A percentile compares a stretch with the other conserved stretches of the same genome.
phyloP scores from a whole-genome alignment of 2,329 filamentous ascomycete genomes.

The Nothopassalora personata region DNA sequence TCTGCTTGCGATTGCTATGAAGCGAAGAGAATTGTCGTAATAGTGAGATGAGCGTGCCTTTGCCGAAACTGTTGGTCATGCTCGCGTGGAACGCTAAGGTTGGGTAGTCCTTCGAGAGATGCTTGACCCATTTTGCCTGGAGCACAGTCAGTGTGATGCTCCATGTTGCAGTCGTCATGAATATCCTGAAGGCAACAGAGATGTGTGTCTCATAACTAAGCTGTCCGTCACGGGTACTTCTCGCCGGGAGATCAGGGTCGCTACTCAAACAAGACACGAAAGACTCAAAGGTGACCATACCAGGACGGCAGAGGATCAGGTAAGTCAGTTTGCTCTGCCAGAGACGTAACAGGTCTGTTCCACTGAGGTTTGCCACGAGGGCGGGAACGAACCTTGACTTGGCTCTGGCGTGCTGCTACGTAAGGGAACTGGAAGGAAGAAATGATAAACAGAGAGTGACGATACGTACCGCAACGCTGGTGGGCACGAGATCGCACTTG shows the following conservation, averaged over 20 bases:
- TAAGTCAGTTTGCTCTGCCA: slow-evolving; percentile 83
- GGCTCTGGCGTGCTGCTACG: slow-evolving; percentile 56
- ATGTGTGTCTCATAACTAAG: slow-evolving; percentile 99
- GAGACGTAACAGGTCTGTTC: slow-evolving; percentile 96
- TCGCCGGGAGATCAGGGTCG: slow-evolving; percentile 56
- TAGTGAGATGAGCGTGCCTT: slow-evolving; percentile 86
- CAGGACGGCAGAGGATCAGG: slow-evolving; percentile 82
- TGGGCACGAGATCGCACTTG: slow-evolving; percentile 90
- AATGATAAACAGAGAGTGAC: slow-evolving; percentile 33
- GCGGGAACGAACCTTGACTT: slow-evolving; percentile 81
- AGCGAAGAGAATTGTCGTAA: slow-evolving; percentile 88
- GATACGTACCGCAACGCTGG: slow-evolving; percentile 83
- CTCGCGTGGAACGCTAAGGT: slow-evolving; percentile 92
- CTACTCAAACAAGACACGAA: slow-evolving; percentile 95
- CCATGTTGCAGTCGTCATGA: neutral
- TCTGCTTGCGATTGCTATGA: slow-evolving; percentile 87
- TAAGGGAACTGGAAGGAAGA: slow-evolving; percentile 12
- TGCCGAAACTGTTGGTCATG: slow-evolving; percentile 94
- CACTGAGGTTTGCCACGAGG: slow-evolving; percentile 56
- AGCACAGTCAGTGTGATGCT: slow-evolving; percentile 21
- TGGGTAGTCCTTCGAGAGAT: slow-evolving; percentile 83
- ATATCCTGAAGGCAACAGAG: slow-evolving; percentile 14
- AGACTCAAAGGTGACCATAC: slow-evolving; percentile 62
- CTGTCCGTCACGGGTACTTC: slow-evolving; percentile 69
- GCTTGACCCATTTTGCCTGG: slow-evolving; percentile 88